These are phyloP conservation scores for Naganishia friedmannii DNA, from an alignment of 768 basidiomycete genomes.

Conservation along the genomic window DNA sequence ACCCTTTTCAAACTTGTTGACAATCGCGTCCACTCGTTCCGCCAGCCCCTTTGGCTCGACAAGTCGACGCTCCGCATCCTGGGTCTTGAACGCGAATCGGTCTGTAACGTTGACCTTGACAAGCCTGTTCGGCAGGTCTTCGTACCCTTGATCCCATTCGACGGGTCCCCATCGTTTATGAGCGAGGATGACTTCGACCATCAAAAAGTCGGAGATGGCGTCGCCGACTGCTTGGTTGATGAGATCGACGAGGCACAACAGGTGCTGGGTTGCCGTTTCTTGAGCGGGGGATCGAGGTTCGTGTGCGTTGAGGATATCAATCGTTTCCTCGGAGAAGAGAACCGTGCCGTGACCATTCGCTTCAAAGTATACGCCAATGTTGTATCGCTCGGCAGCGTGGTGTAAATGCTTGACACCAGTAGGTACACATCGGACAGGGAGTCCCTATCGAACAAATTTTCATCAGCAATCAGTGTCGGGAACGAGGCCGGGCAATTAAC, in stretches of 20 bases:
- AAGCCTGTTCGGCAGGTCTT: conserved; percentile 88
- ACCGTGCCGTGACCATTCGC: conserved; percentile 99
- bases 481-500: conserved; percentile 38
- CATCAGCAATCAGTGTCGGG: neutral
- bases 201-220: conserved; percentile 89
- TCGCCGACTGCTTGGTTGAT: conserved; percentile 99
- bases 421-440: conserved; percentile 89
- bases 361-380: conserved; percentile 98
- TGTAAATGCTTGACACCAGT: conserved; percentile 98
- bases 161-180: conserved; percentile 76
- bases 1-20: conserved; percentile 73
- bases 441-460: neutral
- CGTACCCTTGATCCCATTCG: conserved; percentile 90
- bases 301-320: conserved; percentile 61
- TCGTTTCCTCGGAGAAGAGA: conserved; percentile 76
- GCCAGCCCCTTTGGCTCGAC: conserved; percentile 77
- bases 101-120: conserved; percentile 88
- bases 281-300: conserved; percentile 79
- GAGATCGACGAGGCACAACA: conserved; percentile 72
- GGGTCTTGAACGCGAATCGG: conserved; percentile 77
- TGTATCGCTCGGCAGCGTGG: conserved; percentile 89
- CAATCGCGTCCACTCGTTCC: conserved; percentile 73
- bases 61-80: conserved; percentile 87
- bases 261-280: conserved; percentile 70
- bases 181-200: conserved; percentile 86